Conservation (phyloP, 2,329 filamentous ascomycete species). For the Cladophialophora yegresii region DNA sequence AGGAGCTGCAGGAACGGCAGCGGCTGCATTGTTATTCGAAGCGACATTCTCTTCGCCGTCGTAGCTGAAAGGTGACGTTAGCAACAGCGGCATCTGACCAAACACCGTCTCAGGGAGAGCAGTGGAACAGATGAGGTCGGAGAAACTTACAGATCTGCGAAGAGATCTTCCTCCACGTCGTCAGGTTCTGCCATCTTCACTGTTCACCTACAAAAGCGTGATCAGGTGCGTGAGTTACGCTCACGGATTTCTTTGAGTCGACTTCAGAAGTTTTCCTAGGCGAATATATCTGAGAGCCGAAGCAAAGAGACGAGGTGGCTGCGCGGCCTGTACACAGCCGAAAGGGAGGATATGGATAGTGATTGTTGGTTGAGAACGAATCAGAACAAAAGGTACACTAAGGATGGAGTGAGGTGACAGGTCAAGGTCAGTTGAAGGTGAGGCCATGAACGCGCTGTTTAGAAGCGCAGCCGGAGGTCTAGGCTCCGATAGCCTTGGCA, state of each 20-base stretch:
- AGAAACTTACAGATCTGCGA: slow-evolving; percentile 80
- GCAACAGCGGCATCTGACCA: slow-evolving; percentile 1
- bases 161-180: slow-evolving; percentile 89
- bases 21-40: slow-evolving; percentile 36
- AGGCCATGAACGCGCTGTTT: background rate
- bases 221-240: background rate
- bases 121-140: slow-evolving; percentile 15
- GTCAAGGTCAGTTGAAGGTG: background rate
- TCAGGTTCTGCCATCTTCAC: slow-evolving; percentile 50
- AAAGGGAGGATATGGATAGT: background rate
- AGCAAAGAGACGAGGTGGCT: background rate
- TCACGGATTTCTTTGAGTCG: background rate
- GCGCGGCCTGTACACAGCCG: background rate
- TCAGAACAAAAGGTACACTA: background rate
- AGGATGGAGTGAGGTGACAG: background rate
- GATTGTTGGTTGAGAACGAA: background rate
- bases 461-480: background rate
- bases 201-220: slow-evolving; percentile 1
- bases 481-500: background rate
- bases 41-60: slow-evolving; percentile 63
- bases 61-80: slow-evolving; percentile 53
- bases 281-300: background rate
- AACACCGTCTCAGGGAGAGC: slow-evolving; percentile 16
- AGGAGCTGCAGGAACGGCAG: slow-evolving; percentile 20
- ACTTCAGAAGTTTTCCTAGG: background rate